Evolutionary conservation across 768 basidiomycete genomes (phyloP), one percentile per base, ranked within the genome.

Genomic region (Russula earlei): DNA sequence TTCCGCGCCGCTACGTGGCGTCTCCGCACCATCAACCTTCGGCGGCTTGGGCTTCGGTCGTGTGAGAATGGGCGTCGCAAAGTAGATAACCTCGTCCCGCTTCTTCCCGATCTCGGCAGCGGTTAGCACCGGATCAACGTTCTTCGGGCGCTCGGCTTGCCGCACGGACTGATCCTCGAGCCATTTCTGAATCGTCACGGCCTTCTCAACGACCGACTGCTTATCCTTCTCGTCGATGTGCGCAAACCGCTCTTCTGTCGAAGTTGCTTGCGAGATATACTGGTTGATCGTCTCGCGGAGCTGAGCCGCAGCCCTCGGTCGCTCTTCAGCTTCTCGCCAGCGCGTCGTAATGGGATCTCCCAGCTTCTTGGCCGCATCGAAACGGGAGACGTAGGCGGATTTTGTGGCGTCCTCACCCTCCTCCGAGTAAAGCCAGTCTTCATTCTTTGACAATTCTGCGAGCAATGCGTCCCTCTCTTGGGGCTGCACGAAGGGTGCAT

Each of bases 381-480:
- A 82, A 52, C 86, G 84, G 33, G 76, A 62, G 63, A 91, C 84
- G 72, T 99, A 98, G n/a, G 86, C 88, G 0, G 91, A 95, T 73
- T 98, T 99, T 67, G 80, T 81, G 36, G 95, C 90, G 56, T 97
- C 93, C 72, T 97, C 95, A 63, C 94, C 81, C 64, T 97, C 96
- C 59, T 97, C 94, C 36, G 83, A 81, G 82, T 98, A 98, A 29
- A 99, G 78, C 95, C 95, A 99, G 67, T 95, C 90, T 69, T 98
- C 94, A 6, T 91, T 84, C 60, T 84, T 84, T 54, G 78, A 74
- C 31, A 94, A 77, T 43, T 83, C 79, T 19, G 66, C 71, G 27
- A 91, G 74, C 36, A 98, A 81, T 58, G 80, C 81, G 59, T 80
- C 69, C 74, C 93, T 94, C 73, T 98, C 95, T 12, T 74, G 69